Conservation (phyloP, 345 rosid genomes). For the Rhodamnia rubescens region DNA sequence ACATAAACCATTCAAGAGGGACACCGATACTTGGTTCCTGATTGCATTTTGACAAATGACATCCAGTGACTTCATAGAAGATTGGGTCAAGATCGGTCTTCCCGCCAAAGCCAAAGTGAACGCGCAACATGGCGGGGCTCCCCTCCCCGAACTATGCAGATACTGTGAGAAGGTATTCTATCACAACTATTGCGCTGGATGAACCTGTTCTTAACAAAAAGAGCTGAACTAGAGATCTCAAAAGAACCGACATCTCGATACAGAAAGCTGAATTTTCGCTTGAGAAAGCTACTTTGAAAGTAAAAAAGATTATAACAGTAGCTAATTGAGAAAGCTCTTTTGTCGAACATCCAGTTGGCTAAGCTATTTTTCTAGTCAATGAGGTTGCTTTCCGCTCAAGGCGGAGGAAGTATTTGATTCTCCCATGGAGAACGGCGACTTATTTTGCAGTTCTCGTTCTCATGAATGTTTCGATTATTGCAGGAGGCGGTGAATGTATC, state of each 20-base stretch:
- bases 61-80: constrained; percentile 90
- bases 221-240: not conserved
- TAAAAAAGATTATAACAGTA: not conserved
- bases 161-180: constrained; percentile 69
- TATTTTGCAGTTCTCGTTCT: not conserved
- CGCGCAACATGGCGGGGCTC: constrained; percentile 20
- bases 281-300: not conserved
- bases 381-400: not conserved
- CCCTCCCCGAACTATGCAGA: constrained; percentile 38
- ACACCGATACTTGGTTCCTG: not conserved
- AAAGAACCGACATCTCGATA: not conserved
- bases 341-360: not conserved
- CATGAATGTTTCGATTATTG: not conserved
- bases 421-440: not conserved
- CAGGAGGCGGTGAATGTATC: constrained; percentile 99
- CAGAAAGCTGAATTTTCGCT: not conserved
- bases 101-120: constrained; percentile 71
- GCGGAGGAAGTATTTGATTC: not conserved
- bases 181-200: not conserved
- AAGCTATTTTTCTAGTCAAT: not conserved
- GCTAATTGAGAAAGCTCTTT: not conserved
- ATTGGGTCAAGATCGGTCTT: constrained; percentile 73
- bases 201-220: not conserved
- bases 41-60: not conserved
- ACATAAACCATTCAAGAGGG: not conserved